These are phyloP conservation scores for Lunularia cruciata DNA, from an alignment of 225 moss, liverwort and hornwort species.

Conservation along the genomic window DNA sequence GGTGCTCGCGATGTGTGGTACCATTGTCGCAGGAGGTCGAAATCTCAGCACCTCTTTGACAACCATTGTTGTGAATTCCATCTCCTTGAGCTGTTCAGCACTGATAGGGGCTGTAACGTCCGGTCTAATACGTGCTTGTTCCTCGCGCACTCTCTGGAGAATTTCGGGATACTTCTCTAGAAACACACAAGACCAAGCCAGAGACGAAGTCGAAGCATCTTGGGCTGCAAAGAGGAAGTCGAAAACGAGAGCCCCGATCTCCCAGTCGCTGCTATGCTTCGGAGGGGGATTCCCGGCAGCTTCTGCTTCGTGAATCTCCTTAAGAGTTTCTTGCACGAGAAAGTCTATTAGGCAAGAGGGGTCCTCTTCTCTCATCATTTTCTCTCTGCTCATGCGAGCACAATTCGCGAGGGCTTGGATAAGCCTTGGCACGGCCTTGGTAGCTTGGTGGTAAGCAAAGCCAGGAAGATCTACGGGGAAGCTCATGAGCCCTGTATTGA, in stretches of 20 bases:
- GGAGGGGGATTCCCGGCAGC: slow-evolving; percentile 58
- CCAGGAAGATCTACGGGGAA: slow-evolving; percentile 75
- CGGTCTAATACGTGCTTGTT: slow-evolving; percentile 42
- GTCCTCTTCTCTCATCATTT: slow-evolving; percentile 66
- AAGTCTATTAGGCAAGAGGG: slow-evolving; percentile 80
- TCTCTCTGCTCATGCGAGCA: slow-evolving; percentile 59
- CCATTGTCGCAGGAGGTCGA: slow-evolving; percentile 79
- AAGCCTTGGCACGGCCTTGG: slow-evolving; percentile 61
- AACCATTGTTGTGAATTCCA: slow-evolving; percentile 84
- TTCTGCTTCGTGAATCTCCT: slow-evolving; percentile 61
- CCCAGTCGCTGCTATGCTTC: slow-evolving; percentile 62
- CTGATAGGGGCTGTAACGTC: slow-evolving; percentile 46
- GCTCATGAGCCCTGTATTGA: slow-evolving; percentile 75
- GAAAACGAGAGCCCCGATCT: slow-evolving; percentile 73
- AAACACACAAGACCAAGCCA: slow-evolving; percentile 72
- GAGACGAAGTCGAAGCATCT: slow-evolving; percentile 88
- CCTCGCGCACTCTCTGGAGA: slow-evolving; percentile 54
- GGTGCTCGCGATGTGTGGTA: slow-evolving; percentile 66
- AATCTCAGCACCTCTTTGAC: slow-evolving; percentile 80
- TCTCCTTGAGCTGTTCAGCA: slow-evolving; percentile 58
- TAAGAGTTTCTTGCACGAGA: slow-evolving; percentile 80
- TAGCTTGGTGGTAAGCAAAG: slow-evolving; percentile 68
- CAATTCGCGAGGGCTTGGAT: slow-evolving; percentile 47
- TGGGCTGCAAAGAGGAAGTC: slow-evolving; percentile 95
- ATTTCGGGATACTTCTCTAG: slow-evolving; percentile 64